These are phyloP conservation scores for Rheum nobile DNA, from an alignment of 148 eudicot genomes.

Conservation along the genomic window DNA sequence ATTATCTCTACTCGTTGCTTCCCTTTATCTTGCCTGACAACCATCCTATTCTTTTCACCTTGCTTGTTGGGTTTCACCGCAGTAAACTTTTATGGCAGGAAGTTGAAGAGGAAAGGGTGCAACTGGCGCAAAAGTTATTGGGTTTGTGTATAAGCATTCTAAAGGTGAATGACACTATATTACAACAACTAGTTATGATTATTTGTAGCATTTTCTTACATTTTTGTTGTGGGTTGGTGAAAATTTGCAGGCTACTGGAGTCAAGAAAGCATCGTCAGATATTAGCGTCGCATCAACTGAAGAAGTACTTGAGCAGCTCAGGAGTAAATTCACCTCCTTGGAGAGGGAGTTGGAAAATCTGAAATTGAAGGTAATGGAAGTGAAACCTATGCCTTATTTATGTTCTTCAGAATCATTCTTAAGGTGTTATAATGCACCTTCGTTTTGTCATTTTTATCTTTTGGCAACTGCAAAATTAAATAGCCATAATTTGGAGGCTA, in stretches of 20 bases:
- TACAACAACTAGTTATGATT: not conserved
- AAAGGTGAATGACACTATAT: constrained; percentile 33
- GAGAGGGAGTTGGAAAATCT: constrained; percentile 63
- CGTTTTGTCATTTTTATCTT: too few relatives aligned
- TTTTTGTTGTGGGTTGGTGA: too few relatives aligned
- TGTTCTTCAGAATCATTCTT: not conserved
- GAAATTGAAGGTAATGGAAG: constrained; percentile 40
- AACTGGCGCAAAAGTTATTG: constrained; percentile 52
- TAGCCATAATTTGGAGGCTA: too few relatives aligned
- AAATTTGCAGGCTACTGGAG: constrained; percentile 56
- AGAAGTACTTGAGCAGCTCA: constrained; percentile 61
- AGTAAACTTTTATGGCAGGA: constrained; percentile 33
- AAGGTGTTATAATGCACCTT: too few relatives aligned
- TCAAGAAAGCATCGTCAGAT: constrained; percentile 42
- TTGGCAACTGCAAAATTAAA: too few relatives aligned
- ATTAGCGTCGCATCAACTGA: constrained; percentile 39
- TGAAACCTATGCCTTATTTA: not conserved
- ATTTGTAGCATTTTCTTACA: not conserved
- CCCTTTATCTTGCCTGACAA: too few relatives aligned
- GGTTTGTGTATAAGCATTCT: constrained; percentile 66
- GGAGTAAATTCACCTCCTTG: constrained; percentile 25
- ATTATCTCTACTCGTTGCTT: too few relatives aligned
- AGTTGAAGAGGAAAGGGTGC: constrained; percentile 59
- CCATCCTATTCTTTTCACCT: too few relatives aligned
- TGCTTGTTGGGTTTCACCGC: too few relatives aligned